phyloP scores from a whole-genome alignment of 495 filamentous ascomycete genomes.

The Alectoria sarmentosa region DNA sequence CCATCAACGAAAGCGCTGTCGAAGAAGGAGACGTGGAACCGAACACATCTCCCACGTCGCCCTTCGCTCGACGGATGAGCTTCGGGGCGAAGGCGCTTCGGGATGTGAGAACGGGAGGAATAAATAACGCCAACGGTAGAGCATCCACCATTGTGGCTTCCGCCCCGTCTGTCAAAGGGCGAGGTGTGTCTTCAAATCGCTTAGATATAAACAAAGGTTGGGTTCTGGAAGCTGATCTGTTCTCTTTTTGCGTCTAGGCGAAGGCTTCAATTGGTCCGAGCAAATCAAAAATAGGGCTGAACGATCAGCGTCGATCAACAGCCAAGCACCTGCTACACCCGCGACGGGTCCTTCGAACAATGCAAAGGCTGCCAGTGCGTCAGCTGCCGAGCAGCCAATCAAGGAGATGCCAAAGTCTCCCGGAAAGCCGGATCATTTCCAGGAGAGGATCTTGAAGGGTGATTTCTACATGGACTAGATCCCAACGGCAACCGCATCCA shows the following conservation, averaged over 20 bases:
- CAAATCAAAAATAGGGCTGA: slow-evolving; percentile 84
- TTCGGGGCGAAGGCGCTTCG: slow-evolving; percentile 84
- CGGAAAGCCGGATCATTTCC: slow-evolving; percentile 76
- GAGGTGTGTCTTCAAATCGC: slow-evolving; percentile 41
- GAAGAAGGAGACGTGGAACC: slow-evolving; percentile 61
- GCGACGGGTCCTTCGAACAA: slow-evolving; percentile 32
- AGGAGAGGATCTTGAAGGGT: slow-evolving; percentile 93
- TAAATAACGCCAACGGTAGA: slow-evolving; percentile 34
- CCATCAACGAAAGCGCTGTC: slow-evolving; percentile 77
- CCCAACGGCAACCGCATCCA: neutral
- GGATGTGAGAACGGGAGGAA: slow-evolving; percentile 52
- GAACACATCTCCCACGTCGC: slow-evolving; percentile 53
- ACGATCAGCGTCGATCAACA: slow-evolving; percentile 60
- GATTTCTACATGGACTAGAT: slow-evolving; percentile 94
- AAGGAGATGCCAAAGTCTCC: slow-evolving; percentile 63
- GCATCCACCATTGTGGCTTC: slow-evolving; percentile 33
- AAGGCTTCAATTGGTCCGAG: slow-evolving; percentile 92
- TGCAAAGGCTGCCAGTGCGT: slow-evolving; percentile 55
- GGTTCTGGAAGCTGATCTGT: slow-evolving; percentile 42
- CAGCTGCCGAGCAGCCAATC: slow-evolving; percentile 58
- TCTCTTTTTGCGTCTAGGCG: slow-evolving; percentile 56
- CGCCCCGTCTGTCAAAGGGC: slow-evolving; percentile 40
- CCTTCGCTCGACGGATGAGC: slow-evolving; percentile 81
- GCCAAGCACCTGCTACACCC: slow-evolving; percentile 31
- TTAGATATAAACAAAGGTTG: slow-evolving; percentile 16